Base-by-base conservation (phyloP, 805 yeast species). In the Candida xyloterini region DNA sequence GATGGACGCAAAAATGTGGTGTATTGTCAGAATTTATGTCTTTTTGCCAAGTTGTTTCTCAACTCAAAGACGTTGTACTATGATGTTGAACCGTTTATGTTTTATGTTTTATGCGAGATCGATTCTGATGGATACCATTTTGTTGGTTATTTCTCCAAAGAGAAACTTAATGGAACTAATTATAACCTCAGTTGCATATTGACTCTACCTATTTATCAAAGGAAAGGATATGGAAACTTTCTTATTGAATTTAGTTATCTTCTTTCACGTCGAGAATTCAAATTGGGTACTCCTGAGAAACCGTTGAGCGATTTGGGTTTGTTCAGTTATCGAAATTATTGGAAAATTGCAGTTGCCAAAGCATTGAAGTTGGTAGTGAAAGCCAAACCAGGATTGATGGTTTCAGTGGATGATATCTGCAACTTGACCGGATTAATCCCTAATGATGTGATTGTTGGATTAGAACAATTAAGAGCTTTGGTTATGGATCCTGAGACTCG, bases 111-210 rank as follows among this genome's bases (percentile, higher is more conserved):
- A 31, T 84, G 91, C 5, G 93, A 84, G 48, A 67, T 74, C 30
- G 85, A 80, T 52, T 15, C 42, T 0, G 49, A 54, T 3, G 55
- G 56, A 7, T 82, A 82, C 56, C 89, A 86, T 55, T 84, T 93
- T 63, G 90, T 90, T 27, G 99, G 99, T 0, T 93, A 93, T 60
- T 93, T 93, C 57, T 85, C 95, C 16, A 93, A 93, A 54, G 96
- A 90, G 53, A 81, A 81, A 51, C 67, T 84, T 44, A 83, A 81
- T 48, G 73, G 80, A 22, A 78, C 91, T 0, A 81, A 77, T 49
- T 88, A 85, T 58, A 91, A 91, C 53, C 79, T 93, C 16, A 83
- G 95, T 43, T 93, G 99, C 65, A 91, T 93, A 29, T 66, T 93
- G 51, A 89, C 97, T 0, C 65, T 91, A 27, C 99, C 98, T 1